Evolutionary conservation across 2,329 filamentous ascomycete genomes (phyloP), one percentile per base, ranked within the genome.

Genomic region (Beauveria brongniartii): DNA sequence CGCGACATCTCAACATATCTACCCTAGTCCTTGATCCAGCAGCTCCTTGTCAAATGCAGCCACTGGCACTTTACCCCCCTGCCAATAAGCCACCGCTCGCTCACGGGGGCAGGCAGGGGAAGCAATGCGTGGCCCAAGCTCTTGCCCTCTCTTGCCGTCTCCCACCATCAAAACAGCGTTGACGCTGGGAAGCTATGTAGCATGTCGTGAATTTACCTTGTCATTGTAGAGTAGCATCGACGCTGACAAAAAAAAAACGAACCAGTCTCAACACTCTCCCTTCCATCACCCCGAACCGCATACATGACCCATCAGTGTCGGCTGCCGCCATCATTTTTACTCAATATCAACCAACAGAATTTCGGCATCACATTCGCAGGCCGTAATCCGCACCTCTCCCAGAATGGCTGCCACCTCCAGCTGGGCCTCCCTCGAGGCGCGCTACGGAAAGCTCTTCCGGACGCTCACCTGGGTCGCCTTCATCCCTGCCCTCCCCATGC

Each of bases 401-500:
- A 20, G 28, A 18, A 60, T 55, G 51, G 41, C 56, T 16, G 48
- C 40, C 50, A 30, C 56, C 41, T 22, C 20, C 51, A 58, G 60
- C 52, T 61, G 53, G 55, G 54, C 56, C 28, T 61, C 61, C 37
- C 48, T 61, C 47, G 57, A 57, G 53, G 40, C 51, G 16, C 60
- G 60, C 51, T 61, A 53, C 34, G 65, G 64, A 30, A 67, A 67
- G 37, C 65, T 67, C 47, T 67, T 75, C 47, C 75, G 75, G 62
- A 67, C 70, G 57, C 62, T 73, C 61, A 71, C 71, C 56, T 68
- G 71, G 63, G 64, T 69, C 55, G 71, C 69, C 59, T 75, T 77
- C 62, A 40, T 77, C 34, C 75, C 74, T 46, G 74, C 74, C 7
- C 72, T 78, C 50, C 71, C 73, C 3, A 70, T 77, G 20, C 73